These are phyloP conservation scores for Chalaropsis ovoidea DNA, from an alignment of 2,329 filamentous ascomycete genomes.

Conservation along the genomic window DNA sequence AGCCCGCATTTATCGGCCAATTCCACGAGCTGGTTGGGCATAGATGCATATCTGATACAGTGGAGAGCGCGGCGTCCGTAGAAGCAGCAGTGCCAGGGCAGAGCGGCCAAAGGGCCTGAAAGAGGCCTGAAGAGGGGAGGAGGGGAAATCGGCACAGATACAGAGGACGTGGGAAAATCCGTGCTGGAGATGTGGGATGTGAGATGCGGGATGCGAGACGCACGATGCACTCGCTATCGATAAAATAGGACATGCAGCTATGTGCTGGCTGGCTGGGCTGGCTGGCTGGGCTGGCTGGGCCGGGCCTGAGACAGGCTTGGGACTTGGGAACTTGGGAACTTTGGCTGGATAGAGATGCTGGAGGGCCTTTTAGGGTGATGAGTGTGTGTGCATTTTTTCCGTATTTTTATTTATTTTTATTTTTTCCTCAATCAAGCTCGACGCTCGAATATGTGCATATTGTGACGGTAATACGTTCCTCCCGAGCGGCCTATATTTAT, in stretches of 20 bases:
- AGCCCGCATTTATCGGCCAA: neutral
- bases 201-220: neutral
- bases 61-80: neutral
- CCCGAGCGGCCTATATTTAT: neutral
- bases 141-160: neutral
- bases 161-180: neutral
- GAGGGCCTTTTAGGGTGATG: neutral
- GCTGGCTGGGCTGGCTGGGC: too few relatives aligned
- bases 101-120: neutral
- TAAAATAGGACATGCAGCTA: slow-evolving; percentile 11
- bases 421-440: neutral
- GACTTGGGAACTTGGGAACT: too few relatives aligned
- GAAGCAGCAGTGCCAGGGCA: neutral
- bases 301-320: too few relatives aligned
- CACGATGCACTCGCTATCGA: neutral
- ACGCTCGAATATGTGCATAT: neutral
- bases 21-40: neutral
- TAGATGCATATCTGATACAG: slow-evolving; percentile 13
- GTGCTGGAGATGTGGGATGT: neutral
- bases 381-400: too few relatives aligned
- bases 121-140: slow-evolving; percentile 6
- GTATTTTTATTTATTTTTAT: neutral
- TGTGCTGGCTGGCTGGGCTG: slow-evolving; percentile 6
- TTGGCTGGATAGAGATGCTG: neutral
- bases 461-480: slow-evolving; percentile 13